Evolutionary conservation across 768 basidiomycete genomes (phyloP), one percentile per base, ranked within the genome.

Genomic region (Kwoniella botswanensis): DNA sequence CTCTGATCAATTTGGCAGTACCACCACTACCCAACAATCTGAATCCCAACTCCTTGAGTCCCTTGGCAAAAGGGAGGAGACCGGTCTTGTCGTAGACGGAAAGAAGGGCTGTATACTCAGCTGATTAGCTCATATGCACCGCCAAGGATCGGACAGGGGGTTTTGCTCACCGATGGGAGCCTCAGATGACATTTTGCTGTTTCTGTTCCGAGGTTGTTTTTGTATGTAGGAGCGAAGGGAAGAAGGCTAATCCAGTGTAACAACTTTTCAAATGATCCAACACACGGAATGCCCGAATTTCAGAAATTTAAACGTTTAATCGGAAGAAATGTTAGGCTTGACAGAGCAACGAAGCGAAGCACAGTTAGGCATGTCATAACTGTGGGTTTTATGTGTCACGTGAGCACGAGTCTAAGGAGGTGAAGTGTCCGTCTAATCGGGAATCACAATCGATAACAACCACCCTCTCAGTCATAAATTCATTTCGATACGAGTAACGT

Each of bases 11-110:
- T 85, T 96, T 98, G 46, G 97, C 95, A 13, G 97, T 99, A 65
- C 97, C 97, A 72, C 97, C 97, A 41, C 94, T 97, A 62, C 94
- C 97, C 18, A 99, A 86, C 12, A 99, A 88, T 59, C 90, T 89
- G 79, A 98, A 90, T 29, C 95, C 95, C 56, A 90, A 88, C 61
- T 87, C 86, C 68, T 88, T 87, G 69, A 98, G 89, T n/a, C 90
- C 92, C 75, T 89, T 87, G 24, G 97, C 97, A 58, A 99, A 88
- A 65, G 94, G 91, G 68, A 98, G 84, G 59, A 99, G 88, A 79
- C 90, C 89, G 61, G 91, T 88, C 85, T 99, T 99, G 86, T 98
- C 96, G 82, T 97, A 98, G 66, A 98, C 97, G 41, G 94, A 97
- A 63, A 99, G 86, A 66, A 99, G 86, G 22, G 95, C 96, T 82